phyloP scores from a whole-genome alignment of 306 rosid genomes.

The Arachis stenosperma region DNA sequence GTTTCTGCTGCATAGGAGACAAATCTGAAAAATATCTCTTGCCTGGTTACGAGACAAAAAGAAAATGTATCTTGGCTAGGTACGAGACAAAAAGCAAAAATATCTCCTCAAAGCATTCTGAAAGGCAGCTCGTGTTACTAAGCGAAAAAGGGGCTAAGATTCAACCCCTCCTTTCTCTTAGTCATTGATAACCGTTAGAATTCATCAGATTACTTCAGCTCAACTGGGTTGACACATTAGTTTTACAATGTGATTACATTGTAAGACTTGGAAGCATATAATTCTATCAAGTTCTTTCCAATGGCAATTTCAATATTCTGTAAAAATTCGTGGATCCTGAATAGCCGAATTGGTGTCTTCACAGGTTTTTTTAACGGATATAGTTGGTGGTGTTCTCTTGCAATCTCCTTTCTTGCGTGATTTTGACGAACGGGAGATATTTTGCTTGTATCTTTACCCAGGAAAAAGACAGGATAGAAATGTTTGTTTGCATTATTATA shows the following conservation, averaged over 20 bases:
- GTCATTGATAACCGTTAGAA: too few relatives aligned
- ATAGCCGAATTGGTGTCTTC: constrained; percentile 17
- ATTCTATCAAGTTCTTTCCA: neutral
- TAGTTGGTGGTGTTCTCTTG: constrained; percentile 74
- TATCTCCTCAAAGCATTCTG: too few relatives aligned
- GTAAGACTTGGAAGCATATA: constrained; percentile 52
- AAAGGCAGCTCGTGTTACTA: too few relatives aligned
- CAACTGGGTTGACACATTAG: too few relatives aligned
- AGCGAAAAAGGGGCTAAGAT: too few relatives aligned
- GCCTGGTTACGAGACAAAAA: too few relatives aligned
- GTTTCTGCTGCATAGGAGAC: too few relatives aligned
- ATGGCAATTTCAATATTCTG: neutral
- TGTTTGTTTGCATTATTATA: constrained; percentile 53
- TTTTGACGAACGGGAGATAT: constrained; percentile 83
- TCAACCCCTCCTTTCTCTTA: too few relatives aligned
- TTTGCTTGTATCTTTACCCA: constrained; percentile 78
- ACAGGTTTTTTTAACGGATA: constrained; percentile 65
- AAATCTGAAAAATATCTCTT: too few relatives aligned
- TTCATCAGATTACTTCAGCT: too few relatives aligned
- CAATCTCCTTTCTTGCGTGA: constrained; percentile 87
- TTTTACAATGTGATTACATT: constrained; percentile 27
- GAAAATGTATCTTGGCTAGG: too few relatives aligned
- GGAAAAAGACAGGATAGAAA: constrained; percentile 55
- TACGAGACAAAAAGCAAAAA: too few relatives aligned
- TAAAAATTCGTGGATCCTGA: constrained; percentile 8